Percentiles rank a stretch among this genome's conserved stretches.
These are phyloP conservation scores for Linnemannia elongata DNA, from an alignment of 192 early-diverging fungal species.

Conservation along the genomic window DNA sequence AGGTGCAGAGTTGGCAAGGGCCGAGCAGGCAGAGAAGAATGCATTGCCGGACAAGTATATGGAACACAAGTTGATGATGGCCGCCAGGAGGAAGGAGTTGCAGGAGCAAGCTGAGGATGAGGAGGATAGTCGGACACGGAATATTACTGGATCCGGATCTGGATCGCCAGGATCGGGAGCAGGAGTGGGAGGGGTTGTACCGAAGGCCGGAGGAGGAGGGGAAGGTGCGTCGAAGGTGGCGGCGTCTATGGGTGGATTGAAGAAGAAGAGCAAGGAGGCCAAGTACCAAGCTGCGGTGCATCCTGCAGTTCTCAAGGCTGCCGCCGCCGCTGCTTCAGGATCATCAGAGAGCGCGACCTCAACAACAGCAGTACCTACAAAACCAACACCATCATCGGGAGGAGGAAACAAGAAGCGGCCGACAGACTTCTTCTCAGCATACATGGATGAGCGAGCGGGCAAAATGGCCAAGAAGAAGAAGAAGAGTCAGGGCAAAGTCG, in stretches of 20 bases:
- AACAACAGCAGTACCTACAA: not conserved
- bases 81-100: constrained; percentile 49
- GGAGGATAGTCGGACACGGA: constrained; percentile 45
- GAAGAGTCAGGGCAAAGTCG: constrained; percentile 37
- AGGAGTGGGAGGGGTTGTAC: not conserved
- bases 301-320: constrained; percentile 28
- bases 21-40: constrained; percentile 41
- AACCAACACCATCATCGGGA: not conserved
- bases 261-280: constrained; percentile 18
- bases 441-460: constrained; percentile 59
- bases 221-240: not conserved
- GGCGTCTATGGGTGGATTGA: not conserved
- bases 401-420: constrained; percentile 27
- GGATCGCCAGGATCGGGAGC: constrained; percentile 1
- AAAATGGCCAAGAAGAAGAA: constrained; percentile 66
- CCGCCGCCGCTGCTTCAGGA: not conserved
- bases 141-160: constrained; percentile 25
- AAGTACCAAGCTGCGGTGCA: constrained; percentile 39
- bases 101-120: constrained; percentile 34
- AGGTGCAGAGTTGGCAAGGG: constrained; percentile 9
- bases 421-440: constrained; percentile 65
- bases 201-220: not conserved
- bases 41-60: constrained; percentile 57
- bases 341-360: not conserved
- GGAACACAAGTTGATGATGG: constrained; percentile 57